Conservation (phyloP, 306 rosid genomes). For the Pterocarpus santalinus region DNA sequence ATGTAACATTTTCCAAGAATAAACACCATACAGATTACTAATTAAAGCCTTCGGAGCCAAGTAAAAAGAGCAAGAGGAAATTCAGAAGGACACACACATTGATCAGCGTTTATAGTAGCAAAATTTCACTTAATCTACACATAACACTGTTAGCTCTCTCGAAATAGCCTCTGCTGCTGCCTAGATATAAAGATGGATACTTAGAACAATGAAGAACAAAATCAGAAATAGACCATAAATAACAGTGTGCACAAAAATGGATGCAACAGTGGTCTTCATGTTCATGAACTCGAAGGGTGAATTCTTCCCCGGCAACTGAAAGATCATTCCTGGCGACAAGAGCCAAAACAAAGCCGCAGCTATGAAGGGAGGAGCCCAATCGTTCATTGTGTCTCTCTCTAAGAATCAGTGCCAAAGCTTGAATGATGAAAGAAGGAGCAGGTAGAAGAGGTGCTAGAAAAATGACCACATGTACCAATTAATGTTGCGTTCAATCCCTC, state of each 20-base stretch:
- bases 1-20: not conserved
- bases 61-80: not conserved
- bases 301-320: slow-evolving; percentile 88
- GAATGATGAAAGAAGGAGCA: too few species aligned
- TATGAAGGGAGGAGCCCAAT: slow-evolving; percentile 88
- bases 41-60: not conserved
- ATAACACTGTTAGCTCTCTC: not conserved
- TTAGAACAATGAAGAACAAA: slow-evolving; percentile 78
- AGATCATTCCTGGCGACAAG: slow-evolving; percentile 79
- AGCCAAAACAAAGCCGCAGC: slow-evolving; percentile 83
- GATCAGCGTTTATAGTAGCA: not conserved
- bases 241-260: slow-evolving; percentile 87
- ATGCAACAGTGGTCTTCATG: slow-evolving; percentile 85
- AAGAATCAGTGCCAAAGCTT: too few species aligned
- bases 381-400: slow-evolving; percentile 55
- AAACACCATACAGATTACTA: not conserved
- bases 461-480: not conserved
- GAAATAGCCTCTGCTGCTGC: not conserved
- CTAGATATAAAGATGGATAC: slow-evolving; percentile 71
- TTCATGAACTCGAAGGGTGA: slow-evolving; percentile 74
- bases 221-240: slow-evolving; percentile 77
- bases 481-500: slow-evolving; percentile 12
- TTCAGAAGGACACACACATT: not conserved
- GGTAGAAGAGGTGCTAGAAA: too few species aligned
- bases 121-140: not conserved